Conservation (phyloP, 768 basidiomycete species). For the Hypholoma sublateritium region DNA sequence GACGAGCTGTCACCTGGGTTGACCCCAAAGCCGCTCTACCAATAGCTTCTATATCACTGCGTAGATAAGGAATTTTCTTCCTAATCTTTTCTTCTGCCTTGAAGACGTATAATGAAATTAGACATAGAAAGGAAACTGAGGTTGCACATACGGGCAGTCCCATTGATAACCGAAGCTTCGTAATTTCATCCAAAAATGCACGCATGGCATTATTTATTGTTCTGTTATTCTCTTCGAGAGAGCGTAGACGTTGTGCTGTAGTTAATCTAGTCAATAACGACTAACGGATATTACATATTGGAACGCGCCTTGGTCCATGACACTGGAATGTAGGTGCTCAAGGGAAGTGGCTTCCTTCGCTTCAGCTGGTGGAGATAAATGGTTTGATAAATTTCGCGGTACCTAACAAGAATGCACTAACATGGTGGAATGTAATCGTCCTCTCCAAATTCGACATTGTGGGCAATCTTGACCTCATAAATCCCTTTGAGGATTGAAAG, state of each 20-base stretch:
- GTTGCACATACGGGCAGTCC: slow-evolving; percentile 34
- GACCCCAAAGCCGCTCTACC: slow-evolving; percentile 14
- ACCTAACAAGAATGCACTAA: slow-evolving; percentile 34
- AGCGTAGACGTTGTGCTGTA: slow-evolving; percentile 62
- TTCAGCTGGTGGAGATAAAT: slow-evolving; percentile 17
- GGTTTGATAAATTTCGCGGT: not conserved
- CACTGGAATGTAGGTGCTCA: slow-evolving; percentile 17
- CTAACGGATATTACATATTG: slow-evolving; percentile 5
- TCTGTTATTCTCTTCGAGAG: slow-evolving; percentile 75
- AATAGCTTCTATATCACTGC: slow-evolving; percentile 3
- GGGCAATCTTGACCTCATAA: slow-evolving; percentile 81
- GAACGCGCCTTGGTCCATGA: slow-evolving; percentile 70
- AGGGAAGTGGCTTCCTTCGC: slow-evolving; percentile 12
- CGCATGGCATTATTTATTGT: slow-evolving; percentile 61
- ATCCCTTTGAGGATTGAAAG: slow-evolving; percentile 88
- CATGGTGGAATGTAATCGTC: slow-evolving; percentile 89
- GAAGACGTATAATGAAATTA: not conserved
- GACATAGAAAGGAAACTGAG: not conserved
- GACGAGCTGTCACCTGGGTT: slow-evolving; percentile 21
- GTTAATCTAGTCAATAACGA: not conserved
- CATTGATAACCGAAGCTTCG: slow-evolving; percentile 33
- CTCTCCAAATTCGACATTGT: slow-evolving; percentile 75
- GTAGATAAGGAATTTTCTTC: slow-evolving; percentile 7
- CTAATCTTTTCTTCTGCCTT: slow-evolving; percentile 25
- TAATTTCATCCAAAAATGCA: slow-evolving; percentile 63